Evolutionary conservation across 352 stramenopile genomes (phyloP).

Genomic region (Phytophthora europaea): DNA sequence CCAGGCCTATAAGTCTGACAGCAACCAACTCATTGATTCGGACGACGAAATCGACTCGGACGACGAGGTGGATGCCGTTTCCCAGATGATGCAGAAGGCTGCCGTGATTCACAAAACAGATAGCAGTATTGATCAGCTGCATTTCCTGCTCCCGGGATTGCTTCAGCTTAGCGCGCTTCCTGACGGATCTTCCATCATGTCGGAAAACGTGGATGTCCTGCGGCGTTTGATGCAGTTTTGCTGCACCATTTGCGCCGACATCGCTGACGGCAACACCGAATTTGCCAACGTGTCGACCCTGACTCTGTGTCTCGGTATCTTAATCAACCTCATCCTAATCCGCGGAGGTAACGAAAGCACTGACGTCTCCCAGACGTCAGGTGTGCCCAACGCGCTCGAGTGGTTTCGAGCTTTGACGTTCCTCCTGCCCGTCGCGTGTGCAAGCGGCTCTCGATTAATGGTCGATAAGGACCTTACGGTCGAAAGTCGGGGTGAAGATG

Average conservation of each 20-base stretch:
- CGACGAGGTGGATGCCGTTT: slow-evolving; percentile 68
- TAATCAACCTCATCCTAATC: slow-evolving; percentile 84
- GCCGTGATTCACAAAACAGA: slow-evolving; percentile 44
- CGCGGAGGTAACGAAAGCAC: slow-evolving; percentile 49
- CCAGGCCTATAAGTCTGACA: slow-evolving; percentile 14
- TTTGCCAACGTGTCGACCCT: slow-evolving; percentile 73
- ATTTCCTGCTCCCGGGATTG: slow-evolving; percentile 85
- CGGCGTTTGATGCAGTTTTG: slow-evolving; percentile 81
- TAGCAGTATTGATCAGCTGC: slow-evolving; percentile 72
- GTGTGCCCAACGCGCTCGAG: slow-evolving; percentile 63
- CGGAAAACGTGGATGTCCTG: slow-evolving; percentile 68
- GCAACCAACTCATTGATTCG: slow-evolving; percentile 52
- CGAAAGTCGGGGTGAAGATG: slow-evolving; percentile 75
- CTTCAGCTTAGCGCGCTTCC: slow-evolving; percentile 80
- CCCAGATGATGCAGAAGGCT: slow-evolving; percentile 51
- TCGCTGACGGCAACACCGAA: slow-evolving; percentile 56
- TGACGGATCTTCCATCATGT: slow-evolving; percentile 65
- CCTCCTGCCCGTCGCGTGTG: slow-evolving; percentile 78
- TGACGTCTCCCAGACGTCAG: slow-evolving; percentile 23
- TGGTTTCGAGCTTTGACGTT: slow-evolving; percentile 83
- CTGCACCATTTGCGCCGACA: slow-evolving; percentile 70
- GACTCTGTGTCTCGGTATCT: slow-evolving; percentile 79
- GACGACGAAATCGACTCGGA: slow-evolving; percentile 83
- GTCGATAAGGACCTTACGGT: slow-evolving; percentile 52
- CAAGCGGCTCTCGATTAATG: slow-evolving; percentile 63